phyloP scores from a whole-genome alignment of 2,329 filamentous ascomycete genomes.

The Diaporthe sp. region DNA sequence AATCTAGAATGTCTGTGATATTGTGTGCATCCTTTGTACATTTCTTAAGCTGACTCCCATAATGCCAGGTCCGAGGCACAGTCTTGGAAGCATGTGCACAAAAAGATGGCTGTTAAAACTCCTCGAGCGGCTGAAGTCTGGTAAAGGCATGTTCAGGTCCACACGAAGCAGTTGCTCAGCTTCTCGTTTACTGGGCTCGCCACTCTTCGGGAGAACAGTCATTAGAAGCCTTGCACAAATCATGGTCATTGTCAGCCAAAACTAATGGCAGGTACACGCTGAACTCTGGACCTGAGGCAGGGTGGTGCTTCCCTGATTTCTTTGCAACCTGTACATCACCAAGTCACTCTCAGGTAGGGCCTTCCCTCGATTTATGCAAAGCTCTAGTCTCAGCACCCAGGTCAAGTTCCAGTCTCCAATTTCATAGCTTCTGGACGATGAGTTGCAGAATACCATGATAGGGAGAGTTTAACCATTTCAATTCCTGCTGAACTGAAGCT shows the following conservation, averaged over 20 bases:
- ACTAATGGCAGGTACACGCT: neutral
- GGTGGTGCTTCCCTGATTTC: neutral
- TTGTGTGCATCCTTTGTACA: neutral
- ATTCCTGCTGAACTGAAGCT: neutral
- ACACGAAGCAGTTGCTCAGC: neutral
- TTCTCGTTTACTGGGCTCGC: neutral
- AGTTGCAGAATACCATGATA: neutral
- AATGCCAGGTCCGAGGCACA: neutral
- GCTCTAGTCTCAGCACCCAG: neutral
- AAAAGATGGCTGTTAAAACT: neutral
- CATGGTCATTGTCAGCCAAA: neutral
- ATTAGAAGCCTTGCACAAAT: neutral
- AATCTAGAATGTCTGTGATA: neutral
- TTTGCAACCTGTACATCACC: neutral
- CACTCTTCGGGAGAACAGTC: no score
- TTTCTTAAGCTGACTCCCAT: no score
- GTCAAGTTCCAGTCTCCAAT: neutral
- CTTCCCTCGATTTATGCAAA: neutral
- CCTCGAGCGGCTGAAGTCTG: neutral
- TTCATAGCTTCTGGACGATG: neutral
- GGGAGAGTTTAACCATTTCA: neutral
- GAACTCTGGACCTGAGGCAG: neutral
- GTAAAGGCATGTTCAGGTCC: neutral
- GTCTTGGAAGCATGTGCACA: neutral
- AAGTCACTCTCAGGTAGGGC: neutral